A percentile compares a stretch with the other conserved stretches of the same genome.
phyloP scores from a whole-genome alignment of 257 asterid species.

The Nicotiana sylvestris region DNA sequence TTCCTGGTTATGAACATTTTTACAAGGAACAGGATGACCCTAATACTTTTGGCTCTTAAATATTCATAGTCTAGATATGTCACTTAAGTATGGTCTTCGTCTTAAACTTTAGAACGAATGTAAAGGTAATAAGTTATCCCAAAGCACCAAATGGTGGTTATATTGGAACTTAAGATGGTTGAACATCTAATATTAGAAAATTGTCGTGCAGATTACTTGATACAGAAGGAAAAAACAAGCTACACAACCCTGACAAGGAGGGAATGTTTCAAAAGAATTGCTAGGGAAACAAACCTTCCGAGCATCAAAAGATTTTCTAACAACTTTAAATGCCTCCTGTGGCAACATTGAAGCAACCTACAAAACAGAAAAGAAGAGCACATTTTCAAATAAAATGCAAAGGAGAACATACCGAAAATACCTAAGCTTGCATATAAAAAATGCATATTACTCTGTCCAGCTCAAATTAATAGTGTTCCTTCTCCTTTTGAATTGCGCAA shows the following conservation, averaged over 20 bases:
- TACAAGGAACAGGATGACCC: background rate
- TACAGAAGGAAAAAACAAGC: background rate
- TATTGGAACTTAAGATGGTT: background rate
- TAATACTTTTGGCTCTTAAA: background rate
- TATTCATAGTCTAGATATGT: background rate
- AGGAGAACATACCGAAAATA: background rate
- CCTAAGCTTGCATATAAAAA: background rate
- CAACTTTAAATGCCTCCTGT: constrained; percentile 71
- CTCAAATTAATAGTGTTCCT: background rate
- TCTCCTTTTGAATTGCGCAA: background rate
- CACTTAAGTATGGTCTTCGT: background rate
- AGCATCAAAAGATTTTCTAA: constrained; percentile 96
- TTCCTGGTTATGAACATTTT: background rate
- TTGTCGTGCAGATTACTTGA: background rate
- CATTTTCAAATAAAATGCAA: background rate
- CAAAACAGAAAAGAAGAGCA: constrained; percentile 12
- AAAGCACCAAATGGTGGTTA: background rate
- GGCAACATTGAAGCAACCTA: constrained; percentile 98
- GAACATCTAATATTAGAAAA: background rate
- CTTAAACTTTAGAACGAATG: background rate
- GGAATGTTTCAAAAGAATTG: background rate
- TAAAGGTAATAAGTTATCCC: background rate
- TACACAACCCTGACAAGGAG: background rate
- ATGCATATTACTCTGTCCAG: background rate
- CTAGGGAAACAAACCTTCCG: constrained; percentile 59